Evolutionary conservation across 768 basidiomycete species (phyloP), one percentile per base, ranked within the genome.

Genomic region (Clitopilus passeckerianus): DNA sequence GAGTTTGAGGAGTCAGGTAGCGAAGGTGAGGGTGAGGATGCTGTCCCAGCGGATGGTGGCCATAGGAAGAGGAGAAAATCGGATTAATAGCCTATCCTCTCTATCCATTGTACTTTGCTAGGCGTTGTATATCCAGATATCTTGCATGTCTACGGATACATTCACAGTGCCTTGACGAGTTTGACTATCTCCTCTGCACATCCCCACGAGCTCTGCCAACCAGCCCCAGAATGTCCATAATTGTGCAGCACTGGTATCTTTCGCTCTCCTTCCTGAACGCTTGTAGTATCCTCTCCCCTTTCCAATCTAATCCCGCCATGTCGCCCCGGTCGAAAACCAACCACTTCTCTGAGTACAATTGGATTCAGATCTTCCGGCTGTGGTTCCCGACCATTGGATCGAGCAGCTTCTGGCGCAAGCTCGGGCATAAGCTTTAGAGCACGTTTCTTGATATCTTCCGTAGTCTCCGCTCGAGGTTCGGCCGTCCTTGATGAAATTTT

Each of bases 121-220:
- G 6, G 22, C 22, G 46, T 50, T 3, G 16, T 20, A 5, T 50
- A 23, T 50, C 46, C 46, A 9, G 12, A 50, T 50, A 3, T 16
- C 18, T 10, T 22, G 18, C 44, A 10, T 16, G 41, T 16, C 37
- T 46, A 50, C 44, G 43, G 43, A 18, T 46, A 18, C 43, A 57
- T 46, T 50, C 41, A 59, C 12, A 62, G 18, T 12, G 24, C 61
- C 37, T 50, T 30, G 6, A 63, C 57, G 34, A 63, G 23, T 33
- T 27, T 27, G 15, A 63, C 53, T 3, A 63, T 24, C 44, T 54
- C 58, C 34, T 64, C 63, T 27, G 63, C 63, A 50, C 63, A 64
- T 6, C 63, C 63, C 63, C 63, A 64, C 22, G 50, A 64, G n/a
- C 58, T 57, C 55, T 61, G 63, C 63, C 63, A 64, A 6, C 63